Base-by-base conservation (phyloP, 176 grass and related monocot species). In the Oryza nivara region DNA sequence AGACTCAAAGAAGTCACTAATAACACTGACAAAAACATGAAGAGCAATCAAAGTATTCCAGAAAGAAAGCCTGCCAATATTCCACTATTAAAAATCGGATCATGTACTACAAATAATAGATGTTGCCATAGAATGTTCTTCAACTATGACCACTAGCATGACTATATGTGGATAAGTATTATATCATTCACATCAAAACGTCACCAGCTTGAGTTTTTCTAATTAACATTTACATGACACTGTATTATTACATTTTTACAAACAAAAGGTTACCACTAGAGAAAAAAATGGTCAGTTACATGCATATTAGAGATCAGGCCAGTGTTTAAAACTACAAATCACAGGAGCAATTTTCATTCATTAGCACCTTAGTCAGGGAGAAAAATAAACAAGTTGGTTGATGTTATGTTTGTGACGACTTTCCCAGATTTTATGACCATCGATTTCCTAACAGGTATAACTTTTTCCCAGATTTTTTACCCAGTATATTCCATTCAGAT, bases 401-500 rank as follows among this genome's bases (percentile, higher is more conserved):
- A 14, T 54, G 44, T 19, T 11, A 54, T 22, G 13, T 60, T 60
- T 76, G 48, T 76, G 38, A 19, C 7, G 30, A 38, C 6, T 17
- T 60, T 38, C 15, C 6, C 20, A 38, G 5, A 38, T 38, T 38
- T 38, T 38, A 38, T 38, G 36, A 1, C 58, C 30, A 28, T 13
- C 49, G 22, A 11, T 67, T 84, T 75, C 8, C 16, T 83, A 74
- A 17, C 34, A 75, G 71, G 25, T 65, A 69, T 36, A 66, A 25
- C 46, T 54, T 5, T 66, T 36, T 16, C 56, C 11, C 6, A 38
- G 2, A 9, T 82, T 45, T 72, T 61, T 72, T 13, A 63, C 64
- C 72, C 30, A 75, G 16, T 19, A 83, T 74, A 66, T 75, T 83
- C 17, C 20, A 23, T 25, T 75, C 36, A 15, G 22, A 75, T 35